Evolutionary conservation across 2,329 filamentous ascomycete genomes (phyloP).

Genomic region (Apiospora saccharicola): DNA sequence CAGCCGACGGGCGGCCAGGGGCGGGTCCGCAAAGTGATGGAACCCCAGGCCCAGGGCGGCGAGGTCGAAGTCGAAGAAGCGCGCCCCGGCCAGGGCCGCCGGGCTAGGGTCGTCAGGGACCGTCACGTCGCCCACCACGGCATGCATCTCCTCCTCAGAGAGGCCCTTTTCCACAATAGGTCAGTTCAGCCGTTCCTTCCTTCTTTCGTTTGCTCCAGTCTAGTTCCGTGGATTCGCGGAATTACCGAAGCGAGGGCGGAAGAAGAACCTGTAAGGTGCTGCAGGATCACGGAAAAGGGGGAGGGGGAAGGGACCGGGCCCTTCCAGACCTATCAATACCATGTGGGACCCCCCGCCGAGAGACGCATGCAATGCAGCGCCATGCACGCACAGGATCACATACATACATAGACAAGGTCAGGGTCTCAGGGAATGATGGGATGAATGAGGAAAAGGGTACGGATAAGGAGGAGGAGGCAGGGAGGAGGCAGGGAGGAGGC

Average conservation of each 20-base stretch:
- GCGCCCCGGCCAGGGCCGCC: constrained; percentile 61
- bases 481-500: not conserved
- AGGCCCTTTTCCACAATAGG: constrained; percentile 48
- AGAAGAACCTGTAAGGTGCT: no score
- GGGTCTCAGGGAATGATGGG: not conserved
- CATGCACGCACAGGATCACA: constrained; percentile 6
- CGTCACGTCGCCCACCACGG: constrained; percentile 65
- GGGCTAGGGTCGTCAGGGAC: constrained; percentile 55
- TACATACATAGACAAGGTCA: not conserved
- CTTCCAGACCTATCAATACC: not conserved
- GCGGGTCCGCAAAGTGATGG: constrained; percentile 73
- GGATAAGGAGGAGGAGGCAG: not conserved
- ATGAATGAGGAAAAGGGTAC: not conserved
- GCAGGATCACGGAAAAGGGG: not conserved
- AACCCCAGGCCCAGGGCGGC: constrained; percentile 68
- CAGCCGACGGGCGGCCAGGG: constrained; percentile 64
- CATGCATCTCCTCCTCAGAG: constrained; percentile 59
- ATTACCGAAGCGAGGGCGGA: no score
- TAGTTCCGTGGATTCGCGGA: no score
- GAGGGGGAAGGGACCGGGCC: not conserved
- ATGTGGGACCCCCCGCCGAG: not conserved
- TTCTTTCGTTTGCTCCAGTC: no score
- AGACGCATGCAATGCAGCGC: not conserved
- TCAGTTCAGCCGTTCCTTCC: not conserved
- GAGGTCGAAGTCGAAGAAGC: constrained; percentile 75